These are phyloP conservation scores for Camelina neglecta DNA, from an alignment of 345 rosid species.

Conservation along the genomic window DNA sequence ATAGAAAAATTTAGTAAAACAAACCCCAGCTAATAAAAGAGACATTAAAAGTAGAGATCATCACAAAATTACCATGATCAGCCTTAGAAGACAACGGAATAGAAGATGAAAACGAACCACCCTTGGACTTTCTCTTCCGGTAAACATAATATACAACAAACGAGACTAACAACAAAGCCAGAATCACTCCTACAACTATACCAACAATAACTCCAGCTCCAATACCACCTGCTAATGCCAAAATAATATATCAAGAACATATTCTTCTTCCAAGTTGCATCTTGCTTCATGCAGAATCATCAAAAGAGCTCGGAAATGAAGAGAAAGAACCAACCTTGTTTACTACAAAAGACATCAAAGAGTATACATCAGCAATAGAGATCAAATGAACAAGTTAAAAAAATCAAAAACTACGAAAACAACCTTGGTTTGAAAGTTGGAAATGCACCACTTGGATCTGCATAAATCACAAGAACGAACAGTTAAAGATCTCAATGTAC, in stretches of 20 bases:
- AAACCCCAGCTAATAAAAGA: neutral
- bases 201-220: slow-evolving; percentile 69
- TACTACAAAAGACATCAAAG: slow-evolving; percentile 57
- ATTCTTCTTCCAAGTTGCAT: slow-evolving; percentile 14
- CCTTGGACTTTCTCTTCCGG: slow-evolving; percentile 59
- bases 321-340: slow-evolving; percentile 53
- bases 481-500: neutral
- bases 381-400: slow-evolving; percentile 9
- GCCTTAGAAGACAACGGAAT: slow-evolving; percentile 48
- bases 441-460: slow-evolving; percentile 66
- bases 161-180: slow-evolving; percentile 50
- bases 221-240: slow-evolving; percentile 53
- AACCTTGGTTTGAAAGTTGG: slow-evolving; percentile 65
- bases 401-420: neutral
- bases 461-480: slow-evolving; percentile 5
- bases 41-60: slow-evolving; percentile 7
- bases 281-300: slow-evolving; percentile 22
- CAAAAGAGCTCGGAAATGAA: slow-evolving; percentile 41
- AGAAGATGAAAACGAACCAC: slow-evolving; percentile 33
- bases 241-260: neutral
- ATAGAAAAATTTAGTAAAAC: slow-evolving; percentile 7
- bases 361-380: slow-evolving; percentile 21
- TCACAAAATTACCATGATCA: slow-evolving; percentile 46
- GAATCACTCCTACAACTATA: slow-evolving; percentile 57
- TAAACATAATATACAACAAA: slow-evolving; percentile 51